Base-by-base conservation (phyloP, 345 rosid genomes). In the Syzygium grande region DNA sequence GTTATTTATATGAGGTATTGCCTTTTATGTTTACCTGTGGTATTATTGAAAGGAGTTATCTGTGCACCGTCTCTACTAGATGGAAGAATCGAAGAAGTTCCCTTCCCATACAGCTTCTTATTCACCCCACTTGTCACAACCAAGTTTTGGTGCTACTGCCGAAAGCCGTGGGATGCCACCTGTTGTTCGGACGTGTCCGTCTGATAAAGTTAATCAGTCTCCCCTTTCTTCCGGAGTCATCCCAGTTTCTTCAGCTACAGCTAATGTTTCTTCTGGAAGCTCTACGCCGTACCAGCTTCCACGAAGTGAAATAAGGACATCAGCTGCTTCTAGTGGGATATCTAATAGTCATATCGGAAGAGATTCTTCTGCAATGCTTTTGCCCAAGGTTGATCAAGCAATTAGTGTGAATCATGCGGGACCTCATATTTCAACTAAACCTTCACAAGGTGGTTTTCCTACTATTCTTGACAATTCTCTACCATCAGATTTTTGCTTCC, bases 41-140 rank as follows among this genome's bases (percentile, higher is more conserved):
- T 56, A 51, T 27, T 52, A 43, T 49, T 53, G 38, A 53, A 56
- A 30, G n/a, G 86, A 27, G 84, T 80, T 77, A 27, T 89, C 88
- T 16, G 38, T 91, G 86, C 83, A 87, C 87, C 27, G 88, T 59
- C 12, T 61, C 58, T 87, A 52, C 87, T 89, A 96, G 99, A 95
- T 95, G 95, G 98, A 95, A 93, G 99, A 94, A 68, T 89, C 95
- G 73, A 94, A 91, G 86, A 92, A 92, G 91, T 90, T 90, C 38
- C 52, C 88, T 30, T 77, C 93, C 22, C 91, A 94, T 87, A 78
- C 93, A 55, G 65, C 91, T 88, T 58, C 93, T 11, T 89, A 90
- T 94, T 73, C 94, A 79, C 84, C 98, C 89, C 95, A 91, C 65
- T 77, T 91, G 11, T 85, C 91, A 56, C 97, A 92, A 88, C 91